Evolutionary conservation across 2,329 filamentous ascomycete species (phyloP), one percentile per base, ranked within the genome.

Genomic region (Colletotrichum kahawae): DNA sequence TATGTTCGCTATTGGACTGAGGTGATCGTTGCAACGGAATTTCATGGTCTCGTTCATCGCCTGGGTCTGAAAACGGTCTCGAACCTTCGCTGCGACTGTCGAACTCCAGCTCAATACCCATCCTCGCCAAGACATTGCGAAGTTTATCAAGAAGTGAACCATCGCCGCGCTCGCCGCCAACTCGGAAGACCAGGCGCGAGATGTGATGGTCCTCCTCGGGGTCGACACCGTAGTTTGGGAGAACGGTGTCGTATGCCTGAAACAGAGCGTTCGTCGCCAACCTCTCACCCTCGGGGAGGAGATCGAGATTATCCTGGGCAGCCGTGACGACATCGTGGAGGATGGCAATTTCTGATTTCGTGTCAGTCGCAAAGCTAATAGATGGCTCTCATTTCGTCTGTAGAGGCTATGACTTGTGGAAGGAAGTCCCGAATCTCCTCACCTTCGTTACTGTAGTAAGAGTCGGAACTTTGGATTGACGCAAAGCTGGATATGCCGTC

Each of bases 181-280:
- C 92, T 79, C 93, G 93, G 82, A 97, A 95, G 71, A 98, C 85
- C 79, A 97, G 92, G 77, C 93, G 91, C 77, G 95, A 92, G 80
- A 95, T 93, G 78, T 94, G 91, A 79, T 92, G 92, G 80, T 96
- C 94, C 78, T 93, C 89, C 79, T 94, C 92, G n/a, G 92, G 89
- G 74, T 95, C 90, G 77, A 95, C 87, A 70, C 92, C 93, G 85
- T 94, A 87, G 77, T 92, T 87, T 7, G 90, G 91, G n/a, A 98
- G 90, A 56, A 96, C 89, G 71, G 91, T 88, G 81, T 97, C 93
- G 82, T 97, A 97, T 34, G 95, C 95, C 68, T 90, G 89, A 84
- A 97, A 97, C 21, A 98, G 89, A 12, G 95, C 95, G 80, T 92
- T 92, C 73, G 93, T 95, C 5, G 94, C 93, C 27, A 94, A 88